phyloP scores from a whole-genome alignment of 192 early-diverging fungal species.

The Geranomyces variabilis region DNA sequence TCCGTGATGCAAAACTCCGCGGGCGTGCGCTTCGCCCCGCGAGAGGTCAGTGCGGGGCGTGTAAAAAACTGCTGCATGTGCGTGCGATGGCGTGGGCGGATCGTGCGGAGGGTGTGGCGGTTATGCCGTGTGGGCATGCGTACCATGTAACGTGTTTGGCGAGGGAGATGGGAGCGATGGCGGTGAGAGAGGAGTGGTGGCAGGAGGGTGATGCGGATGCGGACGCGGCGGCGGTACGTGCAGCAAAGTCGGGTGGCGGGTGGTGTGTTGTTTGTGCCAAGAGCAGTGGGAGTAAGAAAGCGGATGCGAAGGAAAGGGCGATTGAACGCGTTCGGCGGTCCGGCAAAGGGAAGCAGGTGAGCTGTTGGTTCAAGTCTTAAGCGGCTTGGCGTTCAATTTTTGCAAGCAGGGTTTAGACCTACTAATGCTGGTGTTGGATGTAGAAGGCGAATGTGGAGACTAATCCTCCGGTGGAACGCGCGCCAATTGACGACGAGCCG shows the following conservation, averaged over 20 bases:
- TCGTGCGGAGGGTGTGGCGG: slow-evolving; percentile 29
- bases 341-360: slow-evolving; percentile 4
- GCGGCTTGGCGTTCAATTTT: background rate
- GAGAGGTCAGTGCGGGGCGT: slow-evolving; percentile 51
- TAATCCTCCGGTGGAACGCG: background rate
- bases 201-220: no score
- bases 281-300: slow-evolving; percentile 12
- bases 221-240: background rate
- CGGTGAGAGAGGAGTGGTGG: background rate
- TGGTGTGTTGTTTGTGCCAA: slow-evolving; percentile 29
- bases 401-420: no score
- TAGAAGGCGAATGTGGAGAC: background rate
- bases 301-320: background rate
- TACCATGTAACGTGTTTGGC: slow-evolving; percentile 50
- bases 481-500: background rate
- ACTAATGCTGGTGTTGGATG: no score
- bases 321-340: background rate
- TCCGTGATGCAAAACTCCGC: background rate
- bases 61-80: slow-evolving; percentile 46
- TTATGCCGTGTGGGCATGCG: slow-evolving; percentile 50
- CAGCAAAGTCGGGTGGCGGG: slow-evolving; percentile 2
- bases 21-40: slow-evolving; percentile 36
- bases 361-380: background rate
- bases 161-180: slow-evolving; percentile 27
- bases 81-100: slow-evolving; percentile 41